These are phyloP conservation scores for Pythium grandisporangium DNA, from an alignment of 352 stramenopile genomes.

Conservation along the genomic window DNA sequence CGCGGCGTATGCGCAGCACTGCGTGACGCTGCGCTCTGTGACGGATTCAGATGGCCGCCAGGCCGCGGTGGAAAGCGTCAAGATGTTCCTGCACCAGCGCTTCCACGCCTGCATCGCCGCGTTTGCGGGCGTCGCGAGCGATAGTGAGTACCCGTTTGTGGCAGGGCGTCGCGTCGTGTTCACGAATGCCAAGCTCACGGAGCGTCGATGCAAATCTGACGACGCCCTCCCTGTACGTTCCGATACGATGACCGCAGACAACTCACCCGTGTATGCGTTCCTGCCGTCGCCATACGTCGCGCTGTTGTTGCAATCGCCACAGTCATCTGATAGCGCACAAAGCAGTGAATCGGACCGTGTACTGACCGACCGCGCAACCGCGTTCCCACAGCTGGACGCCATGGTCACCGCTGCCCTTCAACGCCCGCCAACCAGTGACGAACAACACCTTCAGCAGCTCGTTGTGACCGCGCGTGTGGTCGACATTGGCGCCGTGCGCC, in stretches of 20 bases:
- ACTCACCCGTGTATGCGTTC: too few species aligned
- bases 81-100: slow-evolving; percentile 56
- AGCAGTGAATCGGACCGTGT: slow-evolving; percentile 10
- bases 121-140: slow-evolving; percentile 14
- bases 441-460: slow-evolving; percentile 19
- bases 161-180: slow-evolving; percentile 24
- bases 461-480: slow-evolving; percentile 25
- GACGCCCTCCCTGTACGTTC: slow-evolving; percentile 14
- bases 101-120: slow-evolving; percentile 34
- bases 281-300: slow-evolving; percentile 30
- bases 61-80: neutral
- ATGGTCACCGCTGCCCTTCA: slow-evolving; percentile 15
- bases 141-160: slow-evolving; percentile 27
- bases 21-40: slow-evolving; percentile 22
- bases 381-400: slow-evolving; percentile 24
- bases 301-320: slow-evolving; percentile 19
- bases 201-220: slow-evolving; percentile 11
- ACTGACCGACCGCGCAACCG: slow-evolving; percentile 14
- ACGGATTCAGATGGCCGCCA: too few species aligned
- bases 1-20: slow-evolving; percentile 21
- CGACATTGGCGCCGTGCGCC: slow-evolving; percentile 57
- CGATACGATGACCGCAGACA: too few species aligned
- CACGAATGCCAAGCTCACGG: slow-evolving; percentile 48
- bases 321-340: too few species aligned
- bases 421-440: slow-evolving; percentile 1